Evolutionary conservation across 116 monocot genomes (phyloP), one percentile per base, ranked within the genome.

Genomic region (Papilionanthe hybrid): DNA sequence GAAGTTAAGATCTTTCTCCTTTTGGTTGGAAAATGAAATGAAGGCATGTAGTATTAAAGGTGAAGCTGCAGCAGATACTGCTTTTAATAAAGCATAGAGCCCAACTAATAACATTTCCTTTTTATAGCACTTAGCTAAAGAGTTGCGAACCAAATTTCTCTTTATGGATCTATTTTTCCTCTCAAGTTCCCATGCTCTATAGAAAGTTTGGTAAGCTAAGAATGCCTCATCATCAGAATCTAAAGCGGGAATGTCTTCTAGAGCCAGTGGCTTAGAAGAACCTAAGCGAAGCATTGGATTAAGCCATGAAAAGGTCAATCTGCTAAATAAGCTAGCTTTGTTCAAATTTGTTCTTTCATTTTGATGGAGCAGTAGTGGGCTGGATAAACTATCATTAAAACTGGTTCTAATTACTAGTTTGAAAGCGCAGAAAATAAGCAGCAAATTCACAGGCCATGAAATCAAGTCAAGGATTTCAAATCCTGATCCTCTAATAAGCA

Each of bases 221-320:
- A 69, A 37, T 37, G 89, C 87, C 37, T 44, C 65, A 73, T 93
- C 93, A 27, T 87, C 89, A 17, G 75, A 75, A 57, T 77, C 81
- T 63, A 93, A 75, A n/a, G 69, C 44, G 5, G 93, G 93, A 28
- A 93, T 83, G 76, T 93, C 91, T 41, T 79, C 47, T 19, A 87
- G 81, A 23, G 47, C 45, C 67, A 93, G 74, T 48, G 86, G 80
- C 42, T 89, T 89, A 0, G 83, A 80, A 79, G 77, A 77, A 27
- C 93, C 93, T 15, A 84, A 71, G 4, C 83, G 63, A 2, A 93
- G 79, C 13, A 93, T 72, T 71, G 85, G 86, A 67, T 88, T 91
- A 50, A 93, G 57, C 89, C 87, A 93, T n/a, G 93, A 93, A 77
- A 93, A 91, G 12, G 91, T 83, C 56, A 93, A 18, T 28, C 75